A percentile compares a stretch with the other conserved stretches of the same genome.
Conservation (phyloP, 1,139 yeast species). For the Saccharomyces hybrid region DNA sequence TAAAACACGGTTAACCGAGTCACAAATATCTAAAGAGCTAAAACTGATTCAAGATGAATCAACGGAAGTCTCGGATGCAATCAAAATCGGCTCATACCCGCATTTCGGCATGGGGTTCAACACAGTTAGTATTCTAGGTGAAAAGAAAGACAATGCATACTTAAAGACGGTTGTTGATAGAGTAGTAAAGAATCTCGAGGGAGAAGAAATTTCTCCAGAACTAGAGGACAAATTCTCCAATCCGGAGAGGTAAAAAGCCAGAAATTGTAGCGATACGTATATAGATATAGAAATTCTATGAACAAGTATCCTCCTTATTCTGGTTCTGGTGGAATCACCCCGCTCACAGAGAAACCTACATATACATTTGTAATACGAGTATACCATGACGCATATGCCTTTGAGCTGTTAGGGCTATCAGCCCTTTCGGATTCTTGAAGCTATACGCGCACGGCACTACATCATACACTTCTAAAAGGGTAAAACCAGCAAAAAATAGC, state of each 20-base stretch:
- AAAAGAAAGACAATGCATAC: constrained; percentile 33
- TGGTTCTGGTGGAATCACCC: neutral
- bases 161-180: constrained; percentile 43
- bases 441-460: too few relatives aligned
- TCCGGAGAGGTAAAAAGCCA: constrained; percentile 7
- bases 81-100: constrained; percentile 81
- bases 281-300: neutral
- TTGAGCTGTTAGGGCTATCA: neutral
- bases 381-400: neutral
- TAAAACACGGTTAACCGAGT: constrained; percentile 53
- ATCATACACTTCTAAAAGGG: neutral
- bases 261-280: neutral
- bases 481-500: neutral
- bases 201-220: constrained; percentile 46
- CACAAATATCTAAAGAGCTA: constrained; percentile 61
- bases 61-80: constrained; percentile 32
- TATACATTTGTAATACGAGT: neutral
- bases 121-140: constrained; percentile 69
- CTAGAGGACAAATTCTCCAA: constrained; percentile 42
- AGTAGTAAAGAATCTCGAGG: constrained; percentile 42
- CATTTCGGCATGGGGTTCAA: constrained; percentile 56
- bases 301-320: neutral
- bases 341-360: neutral
- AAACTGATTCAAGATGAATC: constrained; percentile 44
- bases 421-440: too few relatives aligned